A percentile compares a stretch with the other conserved stretches of the same genome.
Conservation (phyloP, 192 early-diverging fungal genomes). For the Gonapodya sp. region DNA sequence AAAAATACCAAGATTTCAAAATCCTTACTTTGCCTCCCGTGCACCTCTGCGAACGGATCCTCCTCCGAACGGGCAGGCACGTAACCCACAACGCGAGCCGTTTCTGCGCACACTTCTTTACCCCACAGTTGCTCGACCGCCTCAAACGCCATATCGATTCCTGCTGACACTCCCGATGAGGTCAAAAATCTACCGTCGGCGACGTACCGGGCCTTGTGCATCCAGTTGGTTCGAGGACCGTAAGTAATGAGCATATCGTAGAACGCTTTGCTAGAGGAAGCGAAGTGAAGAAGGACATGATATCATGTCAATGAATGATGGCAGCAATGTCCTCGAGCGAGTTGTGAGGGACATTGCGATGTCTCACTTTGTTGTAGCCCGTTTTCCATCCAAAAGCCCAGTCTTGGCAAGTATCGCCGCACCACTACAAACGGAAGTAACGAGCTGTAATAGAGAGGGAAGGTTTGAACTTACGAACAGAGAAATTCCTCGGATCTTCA, state of each 20-base stretch:
- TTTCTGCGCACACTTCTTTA: constrained; percentile 16
- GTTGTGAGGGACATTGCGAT: constrained; percentile 12
- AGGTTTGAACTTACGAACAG: no score
- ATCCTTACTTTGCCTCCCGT: background rate
- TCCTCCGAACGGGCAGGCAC: background rate
- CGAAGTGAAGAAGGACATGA: background rate
- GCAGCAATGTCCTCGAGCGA: constrained; percentile 21
- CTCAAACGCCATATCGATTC: constrained; percentile 20
- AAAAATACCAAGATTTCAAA: background rate
- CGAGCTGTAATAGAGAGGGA: background rate
- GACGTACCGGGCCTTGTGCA: constrained; percentile 39
- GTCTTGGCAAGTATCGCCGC: constrained; percentile 30
- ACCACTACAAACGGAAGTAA: constrained; percentile 37
- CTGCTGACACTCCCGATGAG: constrained; percentile 33
- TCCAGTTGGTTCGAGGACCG: constrained; percentile 21
- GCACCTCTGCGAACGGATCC: constrained; percentile 4
- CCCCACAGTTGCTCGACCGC: background rate
- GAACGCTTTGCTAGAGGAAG: background rate
- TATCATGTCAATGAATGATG: no score
- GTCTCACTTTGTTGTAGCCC: constrained; percentile 26
- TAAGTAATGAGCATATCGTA: background rate
- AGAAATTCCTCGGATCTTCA: no score
- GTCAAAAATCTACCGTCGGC: constrained; percentile 34
- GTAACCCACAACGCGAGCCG: background rate
- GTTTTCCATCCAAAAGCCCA: constrained; percentile 33